Evolutionary conservation across 164 flowering plant species (phyloP).

Genomic region (Nymphaea colorata): DNA sequence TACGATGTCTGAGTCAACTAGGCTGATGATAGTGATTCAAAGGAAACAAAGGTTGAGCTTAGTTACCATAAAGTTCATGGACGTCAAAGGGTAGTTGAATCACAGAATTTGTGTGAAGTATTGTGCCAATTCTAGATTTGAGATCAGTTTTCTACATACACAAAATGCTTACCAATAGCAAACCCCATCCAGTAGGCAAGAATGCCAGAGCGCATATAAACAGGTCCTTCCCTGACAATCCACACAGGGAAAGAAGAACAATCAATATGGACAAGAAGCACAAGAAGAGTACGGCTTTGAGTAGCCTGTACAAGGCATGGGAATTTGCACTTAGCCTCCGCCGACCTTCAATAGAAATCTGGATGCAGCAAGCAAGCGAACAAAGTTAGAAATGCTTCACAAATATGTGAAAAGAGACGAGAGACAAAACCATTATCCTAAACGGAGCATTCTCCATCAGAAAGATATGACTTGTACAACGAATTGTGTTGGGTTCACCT

Average conservation of each 20-base stretch:
- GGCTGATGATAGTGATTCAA: too few relatives aligned
- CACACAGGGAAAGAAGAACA: conserved; percentile 39
- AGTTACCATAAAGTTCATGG: too few relatives aligned
- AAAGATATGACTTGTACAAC: too few relatives aligned
- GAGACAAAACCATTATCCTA: too few relatives aligned
- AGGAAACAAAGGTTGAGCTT: too few relatives aligned
- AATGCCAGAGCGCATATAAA: conserved; percentile 74
- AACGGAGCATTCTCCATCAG: too few relatives aligned
- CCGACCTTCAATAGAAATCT: conserved; percentile 68
- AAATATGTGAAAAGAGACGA: too few relatives aligned
- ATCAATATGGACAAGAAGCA: conserved; percentile 40
- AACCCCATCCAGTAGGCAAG: conserved; percentile 95
- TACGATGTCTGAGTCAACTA: too few relatives aligned
- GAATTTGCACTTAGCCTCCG: conserved; percentile 38
- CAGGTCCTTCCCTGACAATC: conserved; percentile 64
- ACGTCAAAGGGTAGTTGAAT: too few relatives aligned
- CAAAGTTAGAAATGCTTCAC: too few relatives aligned
- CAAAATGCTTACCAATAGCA: conserved; percentile 48
- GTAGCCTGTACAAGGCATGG: conserved; percentile 60
- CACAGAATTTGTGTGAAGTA: not conserved
- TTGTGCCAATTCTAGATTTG: not conserved
- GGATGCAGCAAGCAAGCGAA: conserved; percentile 8
- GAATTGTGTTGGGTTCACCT: too few relatives aligned
- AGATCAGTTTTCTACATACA: not conserved
- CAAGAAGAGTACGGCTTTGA: conserved; percentile 65